Conservation (phyloP, 305 asterid species). For the Plantago coronopus region DNA sequence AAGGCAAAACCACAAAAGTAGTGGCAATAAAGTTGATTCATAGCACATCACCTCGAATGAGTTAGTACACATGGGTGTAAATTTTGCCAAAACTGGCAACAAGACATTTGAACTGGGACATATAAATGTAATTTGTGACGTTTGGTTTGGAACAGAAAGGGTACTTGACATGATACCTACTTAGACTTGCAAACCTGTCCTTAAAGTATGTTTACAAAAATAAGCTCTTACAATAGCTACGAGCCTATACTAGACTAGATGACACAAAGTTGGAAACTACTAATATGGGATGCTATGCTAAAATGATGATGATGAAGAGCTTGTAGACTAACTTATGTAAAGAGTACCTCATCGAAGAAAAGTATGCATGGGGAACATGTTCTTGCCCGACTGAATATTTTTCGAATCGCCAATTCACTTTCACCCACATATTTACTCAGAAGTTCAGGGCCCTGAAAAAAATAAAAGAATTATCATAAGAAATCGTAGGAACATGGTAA, state of each 20-base stretch:
- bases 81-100: no score
- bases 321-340: neutral
- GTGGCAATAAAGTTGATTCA: no score
- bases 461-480: slow-evolving; percentile 20
- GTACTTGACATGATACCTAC: no score
- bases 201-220: no score
- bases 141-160: no score
- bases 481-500: neutral
- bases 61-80: no score
- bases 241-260: neutral
- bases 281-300: neutral
- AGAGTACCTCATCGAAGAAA: slow-evolving; percentile 88
- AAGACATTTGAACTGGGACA: no score
- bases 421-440: slow-evolving; percentile 89
- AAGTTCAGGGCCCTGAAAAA: slow-evolving; percentile 78
- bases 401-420: slow-evolving; percentile 81
- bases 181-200: no score
- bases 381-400: slow-evolving; percentile 81
- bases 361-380: slow-evolving; percentile 85
- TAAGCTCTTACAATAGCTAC: no score
- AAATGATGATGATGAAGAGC: neutral
- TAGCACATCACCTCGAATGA: no score
- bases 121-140: no score
- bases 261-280: slow-evolving; percentile 4
- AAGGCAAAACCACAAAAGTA: no score